phyloP scores from a whole-genome alignment of 73 alveolate genomes.

The Tetrahymena thermophila region DNA sequence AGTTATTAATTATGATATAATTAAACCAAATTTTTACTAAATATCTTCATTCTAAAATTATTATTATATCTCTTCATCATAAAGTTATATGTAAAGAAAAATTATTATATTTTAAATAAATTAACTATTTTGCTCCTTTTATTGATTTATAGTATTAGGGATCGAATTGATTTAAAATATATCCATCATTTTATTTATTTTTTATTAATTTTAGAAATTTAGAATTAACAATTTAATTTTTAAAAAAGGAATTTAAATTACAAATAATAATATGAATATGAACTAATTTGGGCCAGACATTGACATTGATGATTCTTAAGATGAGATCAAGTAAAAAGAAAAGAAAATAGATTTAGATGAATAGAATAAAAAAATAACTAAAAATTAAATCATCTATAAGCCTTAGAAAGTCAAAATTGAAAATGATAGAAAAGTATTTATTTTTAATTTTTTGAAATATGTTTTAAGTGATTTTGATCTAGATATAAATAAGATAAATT shows the following conservation, averaged over 20 bases:
- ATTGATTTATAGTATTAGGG: too few species aligned
- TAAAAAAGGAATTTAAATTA: background rate
- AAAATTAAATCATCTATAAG: constrained; percentile 25
- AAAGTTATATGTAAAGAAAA: too few species aligned
- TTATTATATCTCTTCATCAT: too few species aligned
- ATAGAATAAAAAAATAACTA: constrained; percentile 9
- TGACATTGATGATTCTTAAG: background rate
- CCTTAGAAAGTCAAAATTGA: background rate
- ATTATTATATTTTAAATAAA: too few species aligned
- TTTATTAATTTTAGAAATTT: too few species aligned
- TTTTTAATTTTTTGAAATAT: background rate
- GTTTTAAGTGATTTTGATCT: background rate
- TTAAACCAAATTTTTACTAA: too few species aligned
- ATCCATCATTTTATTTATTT: too few species aligned
- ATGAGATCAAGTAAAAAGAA: background rate
- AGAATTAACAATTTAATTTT: background rate
- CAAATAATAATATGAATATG: background rate
- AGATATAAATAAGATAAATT: background rate
- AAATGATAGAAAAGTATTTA: background rate
- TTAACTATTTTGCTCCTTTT: too few species aligned
- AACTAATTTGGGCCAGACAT: background rate
- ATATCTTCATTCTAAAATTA: too few species aligned
- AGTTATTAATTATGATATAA: too few species aligned
- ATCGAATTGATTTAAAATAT: too few species aligned
- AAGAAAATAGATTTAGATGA: background rate